phyloP scores from a whole-genome alignment of 208 protist genomes.

The Trypanosoma congolense region DNA sequence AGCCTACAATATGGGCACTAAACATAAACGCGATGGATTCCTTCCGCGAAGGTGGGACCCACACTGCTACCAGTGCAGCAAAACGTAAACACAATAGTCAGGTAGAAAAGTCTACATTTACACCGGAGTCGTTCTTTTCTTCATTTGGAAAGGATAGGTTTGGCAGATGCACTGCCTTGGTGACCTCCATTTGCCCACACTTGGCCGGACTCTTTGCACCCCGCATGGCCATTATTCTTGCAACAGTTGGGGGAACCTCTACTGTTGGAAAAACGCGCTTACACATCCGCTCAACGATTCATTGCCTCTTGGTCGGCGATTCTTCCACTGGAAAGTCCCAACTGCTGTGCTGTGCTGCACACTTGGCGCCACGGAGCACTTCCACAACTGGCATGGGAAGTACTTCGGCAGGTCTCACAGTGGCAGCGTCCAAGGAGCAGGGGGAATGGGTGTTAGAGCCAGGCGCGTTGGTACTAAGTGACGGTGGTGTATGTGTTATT shows the following conservation, averaged over 20 bases:
- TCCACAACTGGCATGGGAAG: constrained; percentile 89
- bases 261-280: constrained; percentile 58
- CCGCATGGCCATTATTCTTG: constrained; percentile 73
- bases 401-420: constrained; percentile 89
- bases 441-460: constrained; percentile 94
- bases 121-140: constrained; percentile 66
- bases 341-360: constrained; percentile 77
- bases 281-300: constrained; percentile 91
- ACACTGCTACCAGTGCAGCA: constrained; percentile 11
- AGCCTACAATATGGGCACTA: constrained; percentile 73
- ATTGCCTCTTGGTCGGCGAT: constrained; percentile 98
- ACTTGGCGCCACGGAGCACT: constrained; percentile 76
- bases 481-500: constrained; percentile 97
- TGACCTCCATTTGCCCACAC: constrained; percentile 63
- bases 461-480: constrained; percentile 94
- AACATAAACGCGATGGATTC: constrained; percentile 77
- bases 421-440: constrained; percentile 81
- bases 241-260: constrained; percentile 55
- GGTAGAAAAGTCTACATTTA: constrained; percentile 49
- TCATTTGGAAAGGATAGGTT: constrained; percentile 46
- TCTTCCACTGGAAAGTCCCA: constrained; percentile 97
- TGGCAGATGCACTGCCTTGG: constrained; percentile 45
- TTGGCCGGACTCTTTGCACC: constrained; percentile 78
- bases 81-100: constrained; percentile 20
- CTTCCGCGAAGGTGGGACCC: constrained; percentile 44